These are phyloP conservation scores for Boechera retrofracta DNA, from an alignment of 345 rosid species.

Conservation along the genomic window DNA sequence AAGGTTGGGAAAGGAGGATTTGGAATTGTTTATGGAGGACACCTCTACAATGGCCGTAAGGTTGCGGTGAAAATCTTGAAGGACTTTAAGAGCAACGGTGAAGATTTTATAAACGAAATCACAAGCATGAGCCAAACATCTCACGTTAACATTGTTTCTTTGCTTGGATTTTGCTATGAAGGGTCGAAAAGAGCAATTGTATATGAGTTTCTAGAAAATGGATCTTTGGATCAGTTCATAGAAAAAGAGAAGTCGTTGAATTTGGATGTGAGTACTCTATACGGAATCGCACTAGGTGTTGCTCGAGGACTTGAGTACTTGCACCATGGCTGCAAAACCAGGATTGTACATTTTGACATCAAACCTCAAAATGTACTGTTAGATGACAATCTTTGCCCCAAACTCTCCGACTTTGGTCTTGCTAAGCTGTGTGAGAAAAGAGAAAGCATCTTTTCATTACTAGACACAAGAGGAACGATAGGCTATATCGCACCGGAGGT, in stretches of 20 bases:
- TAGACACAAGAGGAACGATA: too few species aligned
- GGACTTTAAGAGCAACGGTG: slow-evolving; percentile 23
- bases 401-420: neutral
- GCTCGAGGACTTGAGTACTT: slow-evolving; percentile 55
- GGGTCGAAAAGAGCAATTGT: slow-evolving; percentile 46
- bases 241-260: neutral
- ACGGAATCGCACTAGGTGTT: slow-evolving; percentile 44
- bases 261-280: slow-evolving; percentile 27
- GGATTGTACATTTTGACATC: slow-evolving; percentile 56
- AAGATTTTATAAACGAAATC: slow-evolving; percentile 54
- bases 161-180: slow-evolving; percentile 50
- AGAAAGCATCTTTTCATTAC: too few species aligned
- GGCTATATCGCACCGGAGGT: too few species aligned
- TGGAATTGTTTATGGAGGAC: slow-evolving; percentile 23
- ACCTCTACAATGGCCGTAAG: slow-evolving; percentile 18
- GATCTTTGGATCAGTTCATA: slow-evolving; percentile 45
- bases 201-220: slow-evolving; percentile 49
- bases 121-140: slow-evolving; percentile 51
- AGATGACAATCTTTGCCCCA: slow-evolving; percentile 45
- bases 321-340: slow-evolving; percentile 53
- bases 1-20: slow-evolving; percentile 40
- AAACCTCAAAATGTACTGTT: slow-evolving; percentile 56
- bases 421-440: too few species aligned
- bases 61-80: slow-evolving; percentile 42
- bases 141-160: slow-evolving; percentile 50